phyloP scores from a whole-genome alignment of 2,329 filamentous ascomycete genomes.

The Monascus ruber region DNA sequence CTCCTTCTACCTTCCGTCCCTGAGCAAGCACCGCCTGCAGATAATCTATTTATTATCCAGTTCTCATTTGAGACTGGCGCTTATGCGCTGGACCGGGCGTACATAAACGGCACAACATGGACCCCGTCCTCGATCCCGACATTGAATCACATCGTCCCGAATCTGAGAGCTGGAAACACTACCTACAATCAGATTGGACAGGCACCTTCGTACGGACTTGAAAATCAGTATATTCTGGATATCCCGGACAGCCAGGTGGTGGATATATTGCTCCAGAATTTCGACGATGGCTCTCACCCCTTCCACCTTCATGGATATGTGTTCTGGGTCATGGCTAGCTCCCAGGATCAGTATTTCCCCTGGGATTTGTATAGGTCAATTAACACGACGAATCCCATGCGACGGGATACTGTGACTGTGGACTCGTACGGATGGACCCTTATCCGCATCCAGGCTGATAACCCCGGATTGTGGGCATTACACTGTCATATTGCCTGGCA shows the following conservation, averaged over 20 bases:
- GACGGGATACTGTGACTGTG: constrained; percentile 11
- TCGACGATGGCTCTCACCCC: constrained; percentile 19
- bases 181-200: constrained; percentile 5
- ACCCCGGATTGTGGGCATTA: constrained; percentile 15
- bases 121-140: constrained; percentile 1
- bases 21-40: constrained; percentile 2
- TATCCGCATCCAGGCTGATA: constrained; percentile 12
- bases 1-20: constrained; percentile 1
- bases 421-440: constrained; percentile 10
- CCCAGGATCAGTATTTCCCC: constrained; percentile 2
- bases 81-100: constrained; percentile 3
- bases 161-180: constrained; percentile 1
- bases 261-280: constrained; percentile 8
- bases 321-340: constrained; percentile 28
- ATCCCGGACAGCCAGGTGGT: constrained; percentile 3
- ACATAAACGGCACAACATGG: constrained; percentile 3
- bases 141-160: constrained; percentile 2
- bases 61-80: constrained; percentile 2
- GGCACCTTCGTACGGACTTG: constrained; percentile 1
- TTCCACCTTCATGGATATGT: constrained; percentile 39
- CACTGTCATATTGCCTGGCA: constrained; percentile 19
- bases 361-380: constrained; percentile 2
- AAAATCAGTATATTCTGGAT: constrained; percentile 2
- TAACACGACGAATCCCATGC: constrained; percentile 4
- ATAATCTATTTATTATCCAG: constrained; percentile 1